phyloP scores from a whole-genome alignment of 345 rosid genomes.

The Atalantia buxifolia region DNA sequence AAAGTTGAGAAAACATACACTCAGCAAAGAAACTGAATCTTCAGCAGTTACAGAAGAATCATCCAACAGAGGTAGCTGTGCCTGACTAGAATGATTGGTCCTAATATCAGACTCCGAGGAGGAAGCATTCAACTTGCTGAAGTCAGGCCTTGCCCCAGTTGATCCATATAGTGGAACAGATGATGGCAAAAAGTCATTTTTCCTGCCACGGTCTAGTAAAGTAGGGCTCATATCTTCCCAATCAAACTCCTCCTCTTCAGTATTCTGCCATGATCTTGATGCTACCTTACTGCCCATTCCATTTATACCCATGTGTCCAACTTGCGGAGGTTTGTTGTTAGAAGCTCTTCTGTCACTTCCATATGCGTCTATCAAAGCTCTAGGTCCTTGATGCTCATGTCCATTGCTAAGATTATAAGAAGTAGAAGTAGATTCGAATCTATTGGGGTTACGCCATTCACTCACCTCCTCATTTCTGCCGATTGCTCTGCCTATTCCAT shows the following conservation, averaged over 20 bases:
- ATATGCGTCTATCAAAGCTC: slow-evolving; percentile 96
- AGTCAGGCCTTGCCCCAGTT: slow-evolving; percentile 42
- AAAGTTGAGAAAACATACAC: slow-evolving; percentile 35
- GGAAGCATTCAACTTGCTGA: slow-evolving; percentile 36
- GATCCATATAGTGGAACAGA: slow-evolving; percentile 46
- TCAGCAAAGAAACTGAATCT: slow-evolving; percentile 29
- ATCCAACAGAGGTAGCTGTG: slow-evolving; percentile 35
- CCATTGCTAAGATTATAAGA: slow-evolving; percentile 43
- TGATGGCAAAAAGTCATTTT: slow-evolving; percentile 43
- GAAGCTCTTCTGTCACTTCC: slow-evolving; percentile 69
- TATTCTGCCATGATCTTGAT: slow-evolving; percentile 84
- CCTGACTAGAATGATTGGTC: slow-evolving; percentile 36
- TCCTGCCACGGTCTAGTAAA: slow-evolving; percentile 51
- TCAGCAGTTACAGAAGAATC: slow-evolving; percentile 33
- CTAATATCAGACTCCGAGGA: slow-evolving; percentile 41
- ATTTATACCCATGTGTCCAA: slow-evolving; percentile 47
- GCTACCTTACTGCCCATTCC: slow-evolving; percentile 52
- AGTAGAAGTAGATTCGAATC: slow-evolving; percentile 35
- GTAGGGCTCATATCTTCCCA: slow-evolving; percentile 99
- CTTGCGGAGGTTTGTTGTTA: slow-evolving; percentile 39
- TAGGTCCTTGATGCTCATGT: slow-evolving; percentile 59
- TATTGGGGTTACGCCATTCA: slow-evolving; percentile 48
- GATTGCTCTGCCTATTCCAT: slow-evolving; percentile 46
- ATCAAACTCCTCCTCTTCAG: slow-evolving; percentile 98
- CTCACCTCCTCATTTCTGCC: slow-evolving; percentile 50